A percentile compares a stretch with the other conserved stretches of the same genome.
phyloP scores from a whole-genome alignment of 2,329 filamentous ascomycete species.

The Fusarium kyushuense region DNA sequence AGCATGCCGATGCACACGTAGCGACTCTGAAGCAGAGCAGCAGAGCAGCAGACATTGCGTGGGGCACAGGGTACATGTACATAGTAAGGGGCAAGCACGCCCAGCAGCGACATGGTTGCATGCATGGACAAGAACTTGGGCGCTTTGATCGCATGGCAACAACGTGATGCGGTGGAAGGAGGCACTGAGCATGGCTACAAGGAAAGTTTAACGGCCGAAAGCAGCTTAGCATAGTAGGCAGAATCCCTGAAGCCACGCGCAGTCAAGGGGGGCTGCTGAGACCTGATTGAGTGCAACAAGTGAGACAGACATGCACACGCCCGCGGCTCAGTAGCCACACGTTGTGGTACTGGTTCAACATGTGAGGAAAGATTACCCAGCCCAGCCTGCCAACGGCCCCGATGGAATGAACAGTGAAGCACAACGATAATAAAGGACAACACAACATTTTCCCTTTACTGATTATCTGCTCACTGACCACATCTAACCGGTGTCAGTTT shows the following conservation, averaged over 20 bases:
- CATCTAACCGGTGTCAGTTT: not conserved
- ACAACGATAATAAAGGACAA: constrained; percentile 6
- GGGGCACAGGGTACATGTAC: constrained; percentile 36
- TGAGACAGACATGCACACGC: constrained; percentile 34
- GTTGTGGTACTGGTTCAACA: constrained; percentile 16
- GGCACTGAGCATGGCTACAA: constrained; percentile 46
- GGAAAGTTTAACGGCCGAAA: constrained; percentile 43
- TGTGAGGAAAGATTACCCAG: constrained; percentile 13
- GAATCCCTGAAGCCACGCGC: constrained; percentile 57
- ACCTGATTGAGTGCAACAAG: constrained; percentile 30
- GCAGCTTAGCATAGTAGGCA: constrained; percentile 42
- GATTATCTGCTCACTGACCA: constrained; percentile 3
- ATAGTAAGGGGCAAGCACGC: constrained; percentile 30
- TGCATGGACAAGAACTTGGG: constrained; percentile 32
- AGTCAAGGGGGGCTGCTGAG: constrained; percentile 44
- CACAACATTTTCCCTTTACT: constrained; percentile 3
- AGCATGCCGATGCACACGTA: constrained; percentile 21
- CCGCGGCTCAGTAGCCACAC: constrained; percentile 30
- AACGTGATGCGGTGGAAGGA: constrained; percentile 49
- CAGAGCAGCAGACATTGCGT: constrained; percentile 28
- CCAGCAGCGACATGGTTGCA: constrained; percentile 40
- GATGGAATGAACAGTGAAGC: constrained; percentile 26
- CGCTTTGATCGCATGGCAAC: constrained; percentile 49
- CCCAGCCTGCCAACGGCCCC: constrained; percentile 7
- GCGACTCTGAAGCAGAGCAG: constrained; percentile 24